Percentiles rank a stretch among this genome's conserved stretches.
These are phyloP conservation scores for Pseudonitzschia delicatissima DNA, from an alignment of 108 stramenopile genomes.

Conservation along the genomic window DNA sequence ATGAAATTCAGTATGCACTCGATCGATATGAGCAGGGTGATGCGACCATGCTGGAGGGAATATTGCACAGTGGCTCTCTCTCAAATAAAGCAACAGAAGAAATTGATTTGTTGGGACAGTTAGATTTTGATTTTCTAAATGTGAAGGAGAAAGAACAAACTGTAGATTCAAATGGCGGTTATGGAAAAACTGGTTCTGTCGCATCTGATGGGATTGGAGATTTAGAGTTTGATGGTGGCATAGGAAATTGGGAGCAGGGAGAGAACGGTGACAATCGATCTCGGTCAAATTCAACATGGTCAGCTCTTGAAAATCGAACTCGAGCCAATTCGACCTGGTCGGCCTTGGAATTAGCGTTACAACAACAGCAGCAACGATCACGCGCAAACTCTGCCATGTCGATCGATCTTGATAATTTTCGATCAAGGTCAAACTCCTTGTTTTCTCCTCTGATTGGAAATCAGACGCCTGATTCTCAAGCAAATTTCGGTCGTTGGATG, in stretches of 20 bases:
- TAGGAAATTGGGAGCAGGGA: slow-evolving; percentile 28
- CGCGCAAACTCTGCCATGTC: slow-evolving; percentile 22
- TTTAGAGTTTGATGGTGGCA: slow-evolving; percentile 69
- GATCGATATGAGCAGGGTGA: slow-evolving; percentile 89
- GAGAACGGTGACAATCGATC: slow-evolving; percentile 12
- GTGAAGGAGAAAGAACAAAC: slow-evolving; percentile 35
- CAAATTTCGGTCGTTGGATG: slow-evolving; percentile 70
- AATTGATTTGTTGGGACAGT: slow-evolving; percentile 81
- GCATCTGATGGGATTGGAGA: slow-evolving; percentile 75
- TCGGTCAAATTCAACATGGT: slow-evolving; percentile 34
- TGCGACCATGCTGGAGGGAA: slow-evolving; percentile 58
- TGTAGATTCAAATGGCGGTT: neutral
- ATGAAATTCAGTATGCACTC: slow-evolving; percentile 75
- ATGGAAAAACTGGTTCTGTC: slow-evolving; percentile 11
- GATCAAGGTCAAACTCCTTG: slow-evolving; percentile 77
- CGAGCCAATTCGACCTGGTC: slow-evolving; percentile 19
- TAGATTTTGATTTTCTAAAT: slow-evolving; percentile 86
- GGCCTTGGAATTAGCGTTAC: slow-evolving; percentile 4
- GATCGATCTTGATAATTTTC: slow-evolving; percentile 35
- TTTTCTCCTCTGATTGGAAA: slow-evolving; percentile 44
- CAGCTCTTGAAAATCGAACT: slow-evolving; percentile 9
- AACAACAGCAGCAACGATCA: slow-evolving; percentile 13
- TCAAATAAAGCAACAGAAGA: slow-evolving; percentile 46
- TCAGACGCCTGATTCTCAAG: slow-evolving; percentile 23
- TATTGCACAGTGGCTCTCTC: slow-evolving; percentile 65